A percentile compares a stretch with the other conserved stretches of the same genome.
phyloP scores from a whole-genome alignment of 768 basidiomycete genomes.

The Chalciporus piperatus region DNA sequence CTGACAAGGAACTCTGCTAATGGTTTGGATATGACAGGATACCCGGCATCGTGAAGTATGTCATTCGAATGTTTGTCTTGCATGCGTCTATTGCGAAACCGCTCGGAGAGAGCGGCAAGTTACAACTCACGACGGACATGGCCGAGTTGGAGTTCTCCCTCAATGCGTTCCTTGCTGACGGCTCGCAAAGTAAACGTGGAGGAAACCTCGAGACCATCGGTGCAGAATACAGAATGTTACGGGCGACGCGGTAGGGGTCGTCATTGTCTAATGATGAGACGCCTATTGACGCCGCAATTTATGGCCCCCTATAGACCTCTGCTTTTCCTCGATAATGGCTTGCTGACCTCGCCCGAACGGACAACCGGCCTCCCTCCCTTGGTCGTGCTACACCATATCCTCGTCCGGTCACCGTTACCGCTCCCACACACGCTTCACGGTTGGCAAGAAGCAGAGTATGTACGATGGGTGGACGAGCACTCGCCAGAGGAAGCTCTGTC shows the following conservation, averaged over 20 bases:
- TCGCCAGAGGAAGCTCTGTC: slow-evolving; percentile 74
- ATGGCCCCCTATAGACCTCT: slow-evolving; percentile 56
- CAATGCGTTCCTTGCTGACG: slow-evolving; percentile 69
- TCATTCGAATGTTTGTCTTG: slow-evolving; percentile 83
- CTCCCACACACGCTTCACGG: slow-evolving; percentile 88
- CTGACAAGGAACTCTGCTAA: neutral
- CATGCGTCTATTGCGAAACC: slow-evolving; percentile 94
- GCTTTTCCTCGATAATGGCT: slow-evolving; percentile 80
- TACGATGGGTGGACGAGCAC: slow-evolving; percentile 94
- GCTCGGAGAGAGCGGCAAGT: slow-evolving; percentile 87
- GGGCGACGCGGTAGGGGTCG: slow-evolving; percentile 75
- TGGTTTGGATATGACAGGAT: slow-evolving; percentile 41
- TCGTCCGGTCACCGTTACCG: slow-evolving; percentile 83
- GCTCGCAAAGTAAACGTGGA: slow-evolving; percentile 54
- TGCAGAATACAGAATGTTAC: slow-evolving; percentile 80
- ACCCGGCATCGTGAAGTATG: slow-evolving; percentile 66
- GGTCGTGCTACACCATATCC: slow-evolving; percentile 87
- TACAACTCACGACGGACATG: slow-evolving; percentile 95
- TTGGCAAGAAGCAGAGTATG: slow-evolving; percentile 96
- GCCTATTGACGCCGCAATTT: neutral
- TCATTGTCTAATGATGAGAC: neutral
- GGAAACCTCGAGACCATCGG: slow-evolving; percentile 73
- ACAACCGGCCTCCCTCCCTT: slow-evolving; percentile 82
- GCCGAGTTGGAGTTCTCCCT: slow-evolving; percentile 93
- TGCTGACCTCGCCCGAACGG: slow-evolving; percentile 59